Evolutionary conservation across 2,329 filamentous ascomycete genomes (phyloP), one percentile per base, ranked within the genome.

Genomic region (Ophiostoma populinum): DNA sequence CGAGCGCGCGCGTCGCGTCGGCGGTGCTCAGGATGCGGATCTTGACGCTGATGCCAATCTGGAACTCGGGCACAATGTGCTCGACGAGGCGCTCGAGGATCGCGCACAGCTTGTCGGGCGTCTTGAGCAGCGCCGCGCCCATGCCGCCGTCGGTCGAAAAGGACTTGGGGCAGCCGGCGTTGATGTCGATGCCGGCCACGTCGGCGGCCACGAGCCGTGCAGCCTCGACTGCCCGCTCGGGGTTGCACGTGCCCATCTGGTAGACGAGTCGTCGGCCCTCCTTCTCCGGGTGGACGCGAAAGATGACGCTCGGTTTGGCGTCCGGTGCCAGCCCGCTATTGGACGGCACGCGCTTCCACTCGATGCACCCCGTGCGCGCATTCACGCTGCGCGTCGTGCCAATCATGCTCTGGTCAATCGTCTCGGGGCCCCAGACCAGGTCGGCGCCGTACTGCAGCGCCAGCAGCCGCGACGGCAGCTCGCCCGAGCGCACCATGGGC

Each of bases 401-500:
- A 49, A 95, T 92, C 55, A 98, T 75, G 38, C 87, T 75, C 51
- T 76, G 73, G 56, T 98, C 90, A 47, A 98, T 77, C 5, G 86
- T 95, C 56, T 98, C 90, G 20, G 90, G 90, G 10, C 90, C 87
- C 87, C 90, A 98, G 45, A 98, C 90, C 12, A 98, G 65, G 56
- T 98, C 90, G 35, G 90, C 90, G 45, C 90, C 90, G 54, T 98
- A 95, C 51, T 92, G 80, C 42, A 98, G 70, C 21, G 90, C 78
- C 28, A 92, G 59, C 18, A 98, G 67, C 39, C 90, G 76, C 25
- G 82, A 90, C 3, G 90, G 87, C 41, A 94, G 63, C 62, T 98
- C 90, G 51, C 90, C 90, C n/a, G 83, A 92, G 46, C 90, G 79
- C 39, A 94, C 87, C 90, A 98, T 98, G 26, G 90, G 90, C 42